A percentile compares a stretch with the other conserved stretches of the same genome.
Evolutionary conservation across 495 filamentous ascomycete genomes (phyloP).

Genomic region (Choiromyces venosus): DNA sequence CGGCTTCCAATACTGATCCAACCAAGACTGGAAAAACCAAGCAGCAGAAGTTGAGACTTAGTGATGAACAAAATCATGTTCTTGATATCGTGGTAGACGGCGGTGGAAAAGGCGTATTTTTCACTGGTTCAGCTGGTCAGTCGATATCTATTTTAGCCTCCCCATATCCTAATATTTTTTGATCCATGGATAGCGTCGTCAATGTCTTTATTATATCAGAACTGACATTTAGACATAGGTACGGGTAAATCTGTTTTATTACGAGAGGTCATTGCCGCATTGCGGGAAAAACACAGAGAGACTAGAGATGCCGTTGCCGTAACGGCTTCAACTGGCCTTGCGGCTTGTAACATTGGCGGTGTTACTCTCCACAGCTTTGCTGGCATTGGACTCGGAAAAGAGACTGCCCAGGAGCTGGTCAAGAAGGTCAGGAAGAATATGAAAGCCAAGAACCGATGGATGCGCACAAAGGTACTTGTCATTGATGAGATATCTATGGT

Average conservation of each 20-base stretch:
- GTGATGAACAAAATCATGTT: conserved; percentile 79
- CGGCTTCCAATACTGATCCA: conserved; percentile 22
- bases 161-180: neutral
- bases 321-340: conserved; percentile 91
- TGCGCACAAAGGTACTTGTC: conserved; percentile 76
- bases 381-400: conserved; percentile 92
- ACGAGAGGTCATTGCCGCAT: conserved; percentile 74
- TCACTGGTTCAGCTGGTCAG: conserved; percentile 86
- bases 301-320: conserved; percentile 82
- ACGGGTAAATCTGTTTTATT: conserved; percentile 96
- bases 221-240: conserved; percentile 31
- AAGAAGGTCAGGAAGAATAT: conserved; percentile 86
- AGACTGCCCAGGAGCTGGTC: conserved; percentile 70
- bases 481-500: conserved; percentile 99
- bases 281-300: conserved; percentile 65
- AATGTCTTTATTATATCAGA: no score
- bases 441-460: conserved; percentile 83
- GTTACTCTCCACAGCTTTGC: conserved; percentile 94
- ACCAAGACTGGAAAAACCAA: conserved; percentile 46
- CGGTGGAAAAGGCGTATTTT: conserved; percentile 81
- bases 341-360: conserved; percentile 93
- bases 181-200: neutral
- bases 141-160: neutral
- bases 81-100: conserved; percentile 68
- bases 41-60: conserved; percentile 52